A percentile compares a stretch with the other conserved stretches of the same genome.
Conservation (phyloP, 768 basidiomycete species). For the Pisolithus albus region DNA sequence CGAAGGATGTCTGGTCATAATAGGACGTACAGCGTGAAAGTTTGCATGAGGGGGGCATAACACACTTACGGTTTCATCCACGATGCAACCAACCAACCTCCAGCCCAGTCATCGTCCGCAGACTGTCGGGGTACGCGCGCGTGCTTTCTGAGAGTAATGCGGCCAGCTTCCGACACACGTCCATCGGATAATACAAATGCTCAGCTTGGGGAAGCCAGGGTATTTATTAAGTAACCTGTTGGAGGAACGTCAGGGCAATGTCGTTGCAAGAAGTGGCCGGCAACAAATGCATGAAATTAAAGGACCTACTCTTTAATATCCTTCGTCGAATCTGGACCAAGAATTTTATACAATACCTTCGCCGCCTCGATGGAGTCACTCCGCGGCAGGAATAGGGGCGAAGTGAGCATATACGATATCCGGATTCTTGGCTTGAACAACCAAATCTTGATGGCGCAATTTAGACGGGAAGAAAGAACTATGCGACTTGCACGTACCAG, state of each 20-base stretch:
- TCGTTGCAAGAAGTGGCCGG: neutral
- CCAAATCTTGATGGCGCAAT: conserved; percentile 60
- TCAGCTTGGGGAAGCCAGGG: conserved; percentile 89
- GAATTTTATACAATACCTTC: conserved; percentile 80
- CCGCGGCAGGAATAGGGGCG: conserved; percentile 52
- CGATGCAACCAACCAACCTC: conserved; percentile 70
- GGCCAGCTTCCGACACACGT: conserved; percentile 67
- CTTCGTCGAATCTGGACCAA: conserved; percentile 51
- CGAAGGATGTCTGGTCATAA: neutral
- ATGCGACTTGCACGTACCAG: conserved; percentile 47
- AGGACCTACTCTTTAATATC: conserved; percentile 16
- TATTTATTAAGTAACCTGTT: conserved; percentile 57
- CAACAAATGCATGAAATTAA: neutral
- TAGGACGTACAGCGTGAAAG: too few relatives aligned
- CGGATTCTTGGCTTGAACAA: conserved; percentile 87
- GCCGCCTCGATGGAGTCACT: conserved; percentile 59
- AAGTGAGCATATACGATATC: conserved; percentile 61
- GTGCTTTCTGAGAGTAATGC: conserved; percentile 73
- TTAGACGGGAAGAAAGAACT: neutral
- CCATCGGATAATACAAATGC: conserved; percentile 74
- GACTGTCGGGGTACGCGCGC: conserved; percentile 61
- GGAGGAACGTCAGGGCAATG: neutral
- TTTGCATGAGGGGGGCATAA: too few relatives aligned
- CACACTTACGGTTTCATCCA: conserved; percentile 2
- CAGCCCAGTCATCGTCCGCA: conserved; percentile 74